A percentile compares a stretch with the other conserved stretches of the same genome.
Conservation (phyloP, 768 basidiomycete species). For the Dentipellis fragilis region DNA sequence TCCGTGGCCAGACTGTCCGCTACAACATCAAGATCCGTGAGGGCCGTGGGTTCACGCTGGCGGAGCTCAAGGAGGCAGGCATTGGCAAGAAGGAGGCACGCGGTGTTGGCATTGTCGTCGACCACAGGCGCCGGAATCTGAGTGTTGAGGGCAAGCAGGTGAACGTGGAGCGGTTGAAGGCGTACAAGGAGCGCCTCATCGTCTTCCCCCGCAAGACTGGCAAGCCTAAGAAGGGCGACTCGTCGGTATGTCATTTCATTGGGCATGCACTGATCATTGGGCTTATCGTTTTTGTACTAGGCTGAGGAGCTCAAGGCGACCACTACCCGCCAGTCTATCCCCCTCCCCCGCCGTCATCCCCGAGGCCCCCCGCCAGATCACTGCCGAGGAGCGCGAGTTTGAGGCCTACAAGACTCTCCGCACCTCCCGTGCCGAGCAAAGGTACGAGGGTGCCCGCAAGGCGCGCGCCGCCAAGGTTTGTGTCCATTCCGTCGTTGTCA, state of each 20-base stretch:
- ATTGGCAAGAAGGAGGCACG: conserved; percentile 89
- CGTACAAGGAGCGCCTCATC: conserved; percentile 86
- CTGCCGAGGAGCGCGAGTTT: conserved; percentile 80
- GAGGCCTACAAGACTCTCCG: conserved; percentile 87
- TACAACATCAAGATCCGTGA: conserved; percentile 98
- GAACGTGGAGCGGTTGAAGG: conserved; percentile 89
- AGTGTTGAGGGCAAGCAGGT: conserved; percentile 94
- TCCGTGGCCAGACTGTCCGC: conserved; percentile 90
- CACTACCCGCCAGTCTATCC: conserved; percentile 57
- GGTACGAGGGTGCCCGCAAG: conserved; percentile 85
- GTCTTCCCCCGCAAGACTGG: conserved; percentile 95
- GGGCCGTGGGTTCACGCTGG: conserved; percentile 92
- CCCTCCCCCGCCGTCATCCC: conserved; percentile 60
- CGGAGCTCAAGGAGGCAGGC: conserved; percentile 93
- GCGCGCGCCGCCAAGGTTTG: conserved; percentile 76
- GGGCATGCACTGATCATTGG: not conserved
- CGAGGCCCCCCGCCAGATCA: conserved; percentile 90
- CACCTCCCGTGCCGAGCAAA: conserved; percentile 65
- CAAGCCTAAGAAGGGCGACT: conserved; percentile 95
- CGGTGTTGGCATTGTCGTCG: conserved; percentile 89
- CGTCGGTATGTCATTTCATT: conserved; percentile 51
- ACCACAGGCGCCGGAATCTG: conserved; percentile 93
- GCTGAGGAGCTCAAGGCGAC: conserved; percentile 72
- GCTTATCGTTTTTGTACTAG: conserved; percentile 27
- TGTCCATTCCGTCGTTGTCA: conserved; percentile 4